Evolutionary conservation across 805 yeast species (phyloP).

Genomic region (Pachysolen tannophilus): DNA sequence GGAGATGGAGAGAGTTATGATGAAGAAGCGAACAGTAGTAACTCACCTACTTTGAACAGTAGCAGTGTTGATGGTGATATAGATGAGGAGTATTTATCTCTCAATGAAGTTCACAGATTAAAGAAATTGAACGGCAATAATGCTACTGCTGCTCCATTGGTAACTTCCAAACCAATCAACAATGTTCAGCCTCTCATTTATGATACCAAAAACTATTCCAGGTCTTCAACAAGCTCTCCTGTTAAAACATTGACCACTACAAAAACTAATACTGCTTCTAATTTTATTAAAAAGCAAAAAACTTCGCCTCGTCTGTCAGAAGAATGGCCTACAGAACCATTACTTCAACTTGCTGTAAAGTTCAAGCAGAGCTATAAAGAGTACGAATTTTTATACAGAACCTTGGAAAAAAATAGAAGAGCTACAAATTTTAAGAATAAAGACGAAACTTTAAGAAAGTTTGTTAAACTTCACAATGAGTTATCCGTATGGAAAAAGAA

Average conservation of each 20-base stretch:
- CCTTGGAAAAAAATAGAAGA: conserved; percentile 9
- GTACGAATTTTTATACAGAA: conserved; percentile 36
- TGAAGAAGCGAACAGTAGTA: neutral
- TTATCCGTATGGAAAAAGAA: neutral
- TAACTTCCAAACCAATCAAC: no score
- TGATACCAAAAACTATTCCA: no score
- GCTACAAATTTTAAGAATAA: conserved; percentile 1
- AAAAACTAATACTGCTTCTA: no score
- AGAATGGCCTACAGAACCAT: no score
- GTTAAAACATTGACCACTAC: no score
- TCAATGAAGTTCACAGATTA: conserved; percentile 2
- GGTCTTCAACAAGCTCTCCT: no score
- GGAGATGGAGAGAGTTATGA: no score
- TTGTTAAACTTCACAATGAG: conserved; percentile 6
- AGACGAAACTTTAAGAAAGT: conserved; percentile 2
- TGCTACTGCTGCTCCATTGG: no score
- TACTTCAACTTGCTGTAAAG: conserved; percentile 35
- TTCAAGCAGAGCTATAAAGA: conserved; percentile 41
- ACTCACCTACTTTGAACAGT: neutral
- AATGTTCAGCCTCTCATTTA: no score
- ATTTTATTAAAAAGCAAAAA: no score
- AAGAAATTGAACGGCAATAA: neutral
- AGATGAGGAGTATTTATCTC: conserved; percentile 3
- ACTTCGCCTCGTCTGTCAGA: no score
- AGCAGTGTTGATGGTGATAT: conserved; percentile 8